phyloP scores from a whole-genome alignment of 208 protist species.

The Naegleria lovaniensis region DNA sequence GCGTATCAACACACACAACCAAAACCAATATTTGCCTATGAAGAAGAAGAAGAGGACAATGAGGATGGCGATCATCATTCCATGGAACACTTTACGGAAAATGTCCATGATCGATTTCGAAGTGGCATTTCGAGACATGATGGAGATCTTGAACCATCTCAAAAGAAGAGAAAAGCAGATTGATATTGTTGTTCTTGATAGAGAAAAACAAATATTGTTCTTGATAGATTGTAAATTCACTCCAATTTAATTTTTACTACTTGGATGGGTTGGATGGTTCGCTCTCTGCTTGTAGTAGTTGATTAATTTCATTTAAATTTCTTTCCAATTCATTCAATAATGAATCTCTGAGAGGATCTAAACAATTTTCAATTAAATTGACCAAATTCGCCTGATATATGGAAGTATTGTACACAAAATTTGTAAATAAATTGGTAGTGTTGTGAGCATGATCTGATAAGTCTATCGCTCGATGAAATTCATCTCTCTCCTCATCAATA shows the following conservation, averaged over 20 bases:
- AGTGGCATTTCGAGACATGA: too few relatives aligned
- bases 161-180: too few relatives aligned
- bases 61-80: background rate
- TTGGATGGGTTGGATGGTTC: too few relatives aligned
- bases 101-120: background rate
- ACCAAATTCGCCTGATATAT: background rate
- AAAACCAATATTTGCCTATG: slow-evolving; percentile 8
- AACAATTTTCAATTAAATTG: background rate
- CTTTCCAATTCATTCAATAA: background rate
- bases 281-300: too few relatives aligned
- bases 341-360: background rate
- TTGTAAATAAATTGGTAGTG: too few relatives aligned
- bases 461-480: background rate
- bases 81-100: too few relatives aligned
- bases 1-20: slow-evolving; percentile 18
- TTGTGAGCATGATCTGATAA: background rate
- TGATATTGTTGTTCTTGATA: too few relatives aligned
- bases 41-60: background rate
- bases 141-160: too few relatives aligned
- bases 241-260: too few relatives aligned
- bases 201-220: background rate
- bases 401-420: background rate
- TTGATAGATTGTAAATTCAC: too few relatives aligned
- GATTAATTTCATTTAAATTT: background rate
- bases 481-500: background rate